Evolutionary conservation across 441 rosid genomes (phyloP).

Genomic region (Erodium texanum): DNA sequence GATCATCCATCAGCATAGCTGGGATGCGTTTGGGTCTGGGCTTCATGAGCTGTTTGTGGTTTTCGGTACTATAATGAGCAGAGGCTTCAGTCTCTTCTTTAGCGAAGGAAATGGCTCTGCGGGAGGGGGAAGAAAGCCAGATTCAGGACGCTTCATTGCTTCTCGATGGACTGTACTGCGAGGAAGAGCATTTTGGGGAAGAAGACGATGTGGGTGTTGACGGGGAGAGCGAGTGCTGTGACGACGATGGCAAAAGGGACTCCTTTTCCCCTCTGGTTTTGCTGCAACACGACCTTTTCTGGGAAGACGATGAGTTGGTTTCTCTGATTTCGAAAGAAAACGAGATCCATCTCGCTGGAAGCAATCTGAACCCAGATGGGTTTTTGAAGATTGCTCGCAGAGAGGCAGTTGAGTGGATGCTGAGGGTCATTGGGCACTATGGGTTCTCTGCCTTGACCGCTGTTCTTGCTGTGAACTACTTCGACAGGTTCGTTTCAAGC

Average conservation of each 20-base stretch:
- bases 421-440: constrained; percentile 38
- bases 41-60: constrained; percentile 4
- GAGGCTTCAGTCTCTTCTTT: constrained; percentile 39
- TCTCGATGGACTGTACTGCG: constrained; percentile 60
- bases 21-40: background rate
- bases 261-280: constrained; percentile 23
- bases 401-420: constrained; percentile 50
- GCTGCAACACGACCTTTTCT: constrained; percentile 37
- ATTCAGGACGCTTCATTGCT: constrained; percentile 28
- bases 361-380: constrained; percentile 32
- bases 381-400: constrained; percentile 29
- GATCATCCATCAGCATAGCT: background rate
- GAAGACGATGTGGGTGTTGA: constrained; percentile 22
- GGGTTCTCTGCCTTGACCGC: constrained; percentile 50
- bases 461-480: constrained; percentile 54
- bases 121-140: constrained; percentile 29
- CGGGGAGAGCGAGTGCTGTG: constrained; percentile 22
- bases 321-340: constrained; percentile 38
- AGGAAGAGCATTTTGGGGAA: constrained; percentile 52
- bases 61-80: constrained; percentile 50
- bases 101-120: constrained; percentile 48
- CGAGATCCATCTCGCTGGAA: constrained; percentile 24
- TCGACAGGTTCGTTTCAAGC: constrained; percentile 50
- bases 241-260: constrained; percentile 21
- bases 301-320: constrained; percentile 44